Percentiles rank a stretch among this genome's conserved stretches.
Evolutionary conservation across 345 rosid genomes (phyloP).

Genomic region (Lumnitzera racemosa): DNA sequence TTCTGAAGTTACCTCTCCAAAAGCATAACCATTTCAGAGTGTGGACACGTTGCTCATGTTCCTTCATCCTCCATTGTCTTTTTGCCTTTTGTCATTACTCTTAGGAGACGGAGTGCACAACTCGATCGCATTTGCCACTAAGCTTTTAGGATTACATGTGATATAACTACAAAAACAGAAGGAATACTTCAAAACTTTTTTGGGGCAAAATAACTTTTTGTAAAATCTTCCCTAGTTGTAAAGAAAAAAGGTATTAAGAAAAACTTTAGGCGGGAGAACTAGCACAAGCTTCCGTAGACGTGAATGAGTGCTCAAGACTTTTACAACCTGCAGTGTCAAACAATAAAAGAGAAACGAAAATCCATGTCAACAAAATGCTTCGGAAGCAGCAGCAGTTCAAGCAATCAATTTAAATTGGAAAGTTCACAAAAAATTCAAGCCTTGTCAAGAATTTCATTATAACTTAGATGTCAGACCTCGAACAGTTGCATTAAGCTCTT

Average conservation of each 20-base stretch:
- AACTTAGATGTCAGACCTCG: not conserved
- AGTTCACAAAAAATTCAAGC: not conserved
- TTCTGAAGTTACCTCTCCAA: conserved; percentile 45
- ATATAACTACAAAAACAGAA: conserved; percentile 47
- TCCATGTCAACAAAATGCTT: not conserved
- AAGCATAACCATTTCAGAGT: conserved; percentile 95
- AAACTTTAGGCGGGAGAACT: conserved; percentile 28
- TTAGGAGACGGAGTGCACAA: conserved; percentile 79
- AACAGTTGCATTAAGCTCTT: not conserved
- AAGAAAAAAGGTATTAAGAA: not conserved
- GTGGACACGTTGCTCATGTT: conserved; percentile 65
- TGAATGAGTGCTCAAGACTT: conserved; percentile 75
- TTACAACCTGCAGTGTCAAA: conserved; percentile 50
- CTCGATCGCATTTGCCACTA: conserved; percentile 87
- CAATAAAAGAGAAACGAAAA: not conserved
- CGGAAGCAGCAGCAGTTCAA: not conserved
- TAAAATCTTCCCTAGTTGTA: not conserved
- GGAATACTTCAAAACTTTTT: not conserved
- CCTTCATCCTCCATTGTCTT: conserved; percentile 55
- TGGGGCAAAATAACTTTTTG: too few relatives aligned
- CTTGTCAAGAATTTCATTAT: not conserved
- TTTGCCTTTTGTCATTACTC: conserved; percentile 54
- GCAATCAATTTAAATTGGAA: too few relatives aligned
- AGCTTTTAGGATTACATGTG: conserved; percentile 92
- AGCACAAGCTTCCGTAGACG: conserved; percentile 66